Evolutionary conservation across 202 grass and related monocot species (phyloP), one percentile per base, ranked within the genome.

Genomic region (Setaria viridis): DNA sequence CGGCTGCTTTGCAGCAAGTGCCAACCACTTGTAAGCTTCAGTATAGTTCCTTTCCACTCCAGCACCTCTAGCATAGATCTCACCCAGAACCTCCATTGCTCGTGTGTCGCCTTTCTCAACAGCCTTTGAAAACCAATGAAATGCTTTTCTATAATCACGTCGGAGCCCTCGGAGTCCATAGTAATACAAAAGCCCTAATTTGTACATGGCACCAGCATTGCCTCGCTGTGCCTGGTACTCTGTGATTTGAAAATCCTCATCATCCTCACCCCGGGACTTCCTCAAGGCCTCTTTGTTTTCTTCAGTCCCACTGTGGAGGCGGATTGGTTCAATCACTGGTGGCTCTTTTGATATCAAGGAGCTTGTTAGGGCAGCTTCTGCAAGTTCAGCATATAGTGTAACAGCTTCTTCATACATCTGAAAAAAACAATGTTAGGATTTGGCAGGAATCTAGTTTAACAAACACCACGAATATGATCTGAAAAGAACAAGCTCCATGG

Each of bases 371-470:
- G 97, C 97, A 78, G 94, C 92, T 76, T 97, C 94, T 48, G 97
- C 97, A 67, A 97, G 85, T 85, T 99, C 97, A 39, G 92, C 92
- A 85, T 99, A 99, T 42, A 99, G 81, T 65, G 87, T 73, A 35
- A 99, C 94, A 17, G 97, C 90, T 86, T 99, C 95, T 62, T 99
- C 97, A 15, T 99, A 90, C 92, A 99, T 94, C 97, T 99, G 83
- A 33, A 72, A 80, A 63, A 69, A 78, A 42, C 11, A 78, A 57
- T 82, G 32, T 73, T 45, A n/a, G 55, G 19, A 70, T 76, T 81
- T 81, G 58, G 33, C 63, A 10, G 42, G 68, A 62, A 37, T 11
- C 37, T 37, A 58, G 65, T 54, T 49, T 74, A 47, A 48, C 67
- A 47, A 57, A 35, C 29, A 43, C 43, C 17, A 29, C 46, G 71